phyloP scores from a whole-genome alignment of 2,329 filamentous ascomycete species.

The Venturia asperata region DNA sequence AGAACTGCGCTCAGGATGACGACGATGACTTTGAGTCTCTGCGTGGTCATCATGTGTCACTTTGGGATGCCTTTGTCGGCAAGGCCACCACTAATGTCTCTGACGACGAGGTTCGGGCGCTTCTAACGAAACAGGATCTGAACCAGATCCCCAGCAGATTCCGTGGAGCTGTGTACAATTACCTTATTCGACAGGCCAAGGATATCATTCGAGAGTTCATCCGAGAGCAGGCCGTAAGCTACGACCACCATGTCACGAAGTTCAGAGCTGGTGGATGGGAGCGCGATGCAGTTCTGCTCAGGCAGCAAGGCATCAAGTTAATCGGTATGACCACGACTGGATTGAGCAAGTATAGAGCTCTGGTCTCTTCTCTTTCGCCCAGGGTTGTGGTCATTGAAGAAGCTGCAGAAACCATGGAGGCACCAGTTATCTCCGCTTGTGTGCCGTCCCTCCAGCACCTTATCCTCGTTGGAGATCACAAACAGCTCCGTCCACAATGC shows the following conservation, averaged over 20 bases:
- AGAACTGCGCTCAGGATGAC: constrained; percentile 46
- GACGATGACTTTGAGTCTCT: constrained; percentile 40
- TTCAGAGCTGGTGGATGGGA: constrained; percentile 54
- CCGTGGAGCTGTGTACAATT: constrained; percentile 60
- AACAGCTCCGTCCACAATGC: constrained; percentile 67
- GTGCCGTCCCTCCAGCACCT: constrained; percentile 57
- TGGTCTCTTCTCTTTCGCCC: constrained; percentile 60
- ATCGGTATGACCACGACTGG: constrained; percentile 64
- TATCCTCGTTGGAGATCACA: constrained; percentile 70
- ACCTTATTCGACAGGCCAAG: constrained; percentile 48
- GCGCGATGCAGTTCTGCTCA: constrained; percentile 53
- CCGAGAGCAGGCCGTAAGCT: constrained; percentile 43
- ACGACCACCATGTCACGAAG: constrained; percentile 44
- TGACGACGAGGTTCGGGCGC: constrained; percentile 30
- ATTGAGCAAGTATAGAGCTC: constrained; percentile 67
- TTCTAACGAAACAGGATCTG: constrained; percentile 45
- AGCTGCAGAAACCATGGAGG: constrained; percentile 68
- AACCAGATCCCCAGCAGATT: constrained; percentile 50
- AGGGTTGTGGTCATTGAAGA: constrained; percentile 69
- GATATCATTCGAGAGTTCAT: constrained; percentile 42
- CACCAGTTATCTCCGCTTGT: constrained; percentile 53
- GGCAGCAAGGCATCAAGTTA: constrained; percentile 46
- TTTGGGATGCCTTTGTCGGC: constrained; percentile 38
- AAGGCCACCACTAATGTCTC: constrained; percentile 26
- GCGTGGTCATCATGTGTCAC: constrained; percentile 25